phyloP scores from a whole-genome alignment of 257 asterid species.

The Coffea eugenioides region DNA sequence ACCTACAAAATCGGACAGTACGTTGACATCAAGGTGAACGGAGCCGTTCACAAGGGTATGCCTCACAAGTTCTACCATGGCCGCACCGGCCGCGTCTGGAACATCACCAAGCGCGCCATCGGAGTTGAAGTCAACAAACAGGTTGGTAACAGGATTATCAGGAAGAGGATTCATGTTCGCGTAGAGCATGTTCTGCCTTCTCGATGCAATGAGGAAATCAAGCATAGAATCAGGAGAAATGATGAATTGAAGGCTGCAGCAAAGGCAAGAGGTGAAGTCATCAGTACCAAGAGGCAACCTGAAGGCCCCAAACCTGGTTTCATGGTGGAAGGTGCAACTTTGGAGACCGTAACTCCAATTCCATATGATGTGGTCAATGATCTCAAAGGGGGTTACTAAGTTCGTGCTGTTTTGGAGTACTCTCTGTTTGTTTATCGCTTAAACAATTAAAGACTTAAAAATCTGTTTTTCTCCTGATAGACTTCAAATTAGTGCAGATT shows the following conservation, averaged over 20 bases:
- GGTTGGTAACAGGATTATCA: constrained; percentile 67
- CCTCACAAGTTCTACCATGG: constrained; percentile 47
- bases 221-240: constrained; percentile 53
- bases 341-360: too few species aligned
- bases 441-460: too few species aligned
- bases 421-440: too few species aligned
- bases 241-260: constrained; percentile 70
- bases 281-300: too few species aligned
- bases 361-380: too few species aligned
- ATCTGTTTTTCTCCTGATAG: too few species aligned
- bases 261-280: constrained; percentile 64
- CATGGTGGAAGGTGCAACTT: too few species aligned
- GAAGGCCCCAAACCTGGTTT: too few species aligned
- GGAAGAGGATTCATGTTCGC: constrained; percentile 73
- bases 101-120: constrained; percentile 45
- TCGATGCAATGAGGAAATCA: constrained; percentile 64
- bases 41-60: constrained; percentile 50
- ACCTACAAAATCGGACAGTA: constrained; percentile 35
- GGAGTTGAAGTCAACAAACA: constrained; percentile 52
- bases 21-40: constrained; percentile 49
- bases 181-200: constrained; percentile 76
- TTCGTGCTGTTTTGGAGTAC: too few species aligned
- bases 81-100: constrained; percentile 52
- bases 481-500: too few species aligned
- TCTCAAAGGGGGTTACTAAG: too few species aligned